These are phyloP conservation scores for Tulasnella calospora DNA, from an alignment of 768 basidiomycete species.

Conservation along the genomic window DNA sequence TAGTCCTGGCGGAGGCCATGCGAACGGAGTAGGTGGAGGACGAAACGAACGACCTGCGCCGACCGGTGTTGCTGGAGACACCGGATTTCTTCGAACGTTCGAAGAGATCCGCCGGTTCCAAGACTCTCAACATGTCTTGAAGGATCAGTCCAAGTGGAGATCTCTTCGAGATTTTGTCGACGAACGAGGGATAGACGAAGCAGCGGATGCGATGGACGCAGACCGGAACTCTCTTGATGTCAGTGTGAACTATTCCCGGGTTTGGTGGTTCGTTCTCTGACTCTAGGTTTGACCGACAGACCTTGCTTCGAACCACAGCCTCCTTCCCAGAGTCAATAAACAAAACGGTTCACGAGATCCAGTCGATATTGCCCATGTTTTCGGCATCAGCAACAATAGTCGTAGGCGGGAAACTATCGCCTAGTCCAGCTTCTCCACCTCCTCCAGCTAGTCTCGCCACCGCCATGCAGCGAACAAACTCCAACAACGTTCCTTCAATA, in stretches of 20 bases:
- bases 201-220: conserved; percentile 64
- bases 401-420: conserved; percentile 24
- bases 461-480: conserved; percentile 8
- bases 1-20: conserved; percentile 11
- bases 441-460: neutral
- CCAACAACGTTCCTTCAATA: neutral
- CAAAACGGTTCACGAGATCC: conserved; percentile 53
- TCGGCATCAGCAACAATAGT: neutral
- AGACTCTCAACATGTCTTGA: conserved; percentile 15
- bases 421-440: conserved; percentile 28
- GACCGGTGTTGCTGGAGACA: neutral
- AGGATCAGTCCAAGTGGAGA: conserved; percentile 54
- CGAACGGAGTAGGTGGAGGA: conserved; percentile 30
- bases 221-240: conserved; percentile 67
- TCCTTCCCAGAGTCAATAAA: conserved; percentile 63
- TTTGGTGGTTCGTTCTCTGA: neutral
- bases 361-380: conserved; percentile 44
- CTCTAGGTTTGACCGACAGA: conserved; percentile 39
- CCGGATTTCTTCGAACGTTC: conserved; percentile 14
- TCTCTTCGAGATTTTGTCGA: conserved; percentile 81
- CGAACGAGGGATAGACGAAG: conserved; percentile 73
- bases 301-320: conserved; percentile 56
- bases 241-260: conserved; percentile 32
- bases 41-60: neutral
- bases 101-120: conserved; percentile 15